Conservation (phyloP, 306 rosid genomes). For the Cucurbita ficifolia region DNA sequence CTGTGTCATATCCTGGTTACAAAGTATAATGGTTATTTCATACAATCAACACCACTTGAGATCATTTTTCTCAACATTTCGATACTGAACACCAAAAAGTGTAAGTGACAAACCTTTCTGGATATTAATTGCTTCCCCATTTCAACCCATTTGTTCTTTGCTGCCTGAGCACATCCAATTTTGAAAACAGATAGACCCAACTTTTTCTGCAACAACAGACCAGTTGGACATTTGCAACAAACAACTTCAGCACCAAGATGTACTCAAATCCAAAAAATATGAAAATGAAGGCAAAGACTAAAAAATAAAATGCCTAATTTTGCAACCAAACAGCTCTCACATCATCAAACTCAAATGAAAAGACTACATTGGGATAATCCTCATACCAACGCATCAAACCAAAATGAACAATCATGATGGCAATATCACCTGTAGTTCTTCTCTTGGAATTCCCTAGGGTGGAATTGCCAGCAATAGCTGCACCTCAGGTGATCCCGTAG, state of each 20-base stretch:
- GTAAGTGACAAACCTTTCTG: slow-evolving; percentile 35
- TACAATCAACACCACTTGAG: neutral
- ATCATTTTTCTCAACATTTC: neutral
- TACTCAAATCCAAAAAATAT: neutral
- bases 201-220: slow-evolving; percentile 47
- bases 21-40: neutral
- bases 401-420: neutral
- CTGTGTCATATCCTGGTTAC: neutral
- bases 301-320: neutral
- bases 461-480: slow-evolving; percentile 61
- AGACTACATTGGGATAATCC: neutral
- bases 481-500: slow-evolving; percentile 64
- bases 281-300: neutral
- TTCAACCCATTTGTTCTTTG: slow-evolving; percentile 75
- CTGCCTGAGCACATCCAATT: slow-evolving; percentile 76
- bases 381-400: neutral
- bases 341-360: neutral
- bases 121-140: slow-evolving; percentile 60
- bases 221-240: neutral
- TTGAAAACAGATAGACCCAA: slow-evolving; percentile 41
- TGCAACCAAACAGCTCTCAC: neutral
- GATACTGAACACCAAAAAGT: neutral
- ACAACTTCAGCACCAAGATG: neutral
- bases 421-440: slow-evolving; percentile 49
- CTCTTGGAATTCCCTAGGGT: slow-evolving; percentile 62